Conservation (phyloP, 2,329 filamentous ascomycete genomes). For the Fusarium odoratissimum region DNA sequence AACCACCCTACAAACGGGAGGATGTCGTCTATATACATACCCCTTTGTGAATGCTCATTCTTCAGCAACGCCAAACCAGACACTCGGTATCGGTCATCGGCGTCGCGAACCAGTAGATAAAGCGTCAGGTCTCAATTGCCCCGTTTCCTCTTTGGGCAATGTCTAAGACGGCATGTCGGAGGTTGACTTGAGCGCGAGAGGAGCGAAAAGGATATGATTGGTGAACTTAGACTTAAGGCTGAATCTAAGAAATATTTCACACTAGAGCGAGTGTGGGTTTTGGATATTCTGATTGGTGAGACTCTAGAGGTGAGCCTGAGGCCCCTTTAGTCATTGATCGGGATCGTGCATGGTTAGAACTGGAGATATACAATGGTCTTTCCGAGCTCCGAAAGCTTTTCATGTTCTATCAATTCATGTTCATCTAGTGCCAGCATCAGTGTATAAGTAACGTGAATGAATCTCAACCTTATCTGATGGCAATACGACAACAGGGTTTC, state of each 20-base stretch:
- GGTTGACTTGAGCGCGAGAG: constrained; percentile 40
- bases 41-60: not conserved
- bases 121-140: constrained; percentile 10
- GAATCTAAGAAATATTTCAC: not conserved
- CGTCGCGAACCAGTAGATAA: constrained; percentile 16
- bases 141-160: constrained; percentile 34
- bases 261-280: not conserved
- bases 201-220: constrained; percentile 23
- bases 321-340: not conserved
- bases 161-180: constrained; percentile 32
- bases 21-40: not conserved
- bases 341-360: not conserved
- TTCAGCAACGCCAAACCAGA: not conserved
- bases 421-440: not conserved
- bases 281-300: not conserved
- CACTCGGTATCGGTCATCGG: constrained; percentile 34
- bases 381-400: not conserved
- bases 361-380: no score
- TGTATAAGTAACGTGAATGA: not conserved
- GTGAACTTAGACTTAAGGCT: not conserved
- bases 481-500: not conserved
- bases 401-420: not conserved
- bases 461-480: not conserved
- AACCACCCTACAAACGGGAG: not conserved
- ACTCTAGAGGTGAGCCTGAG: not conserved